Evolutionary conservation across 1,284 basidiomycete species (phyloP), one percentile per base, ranked within the genome.

Genomic region (Fomitopsis schrenkii): DNA sequence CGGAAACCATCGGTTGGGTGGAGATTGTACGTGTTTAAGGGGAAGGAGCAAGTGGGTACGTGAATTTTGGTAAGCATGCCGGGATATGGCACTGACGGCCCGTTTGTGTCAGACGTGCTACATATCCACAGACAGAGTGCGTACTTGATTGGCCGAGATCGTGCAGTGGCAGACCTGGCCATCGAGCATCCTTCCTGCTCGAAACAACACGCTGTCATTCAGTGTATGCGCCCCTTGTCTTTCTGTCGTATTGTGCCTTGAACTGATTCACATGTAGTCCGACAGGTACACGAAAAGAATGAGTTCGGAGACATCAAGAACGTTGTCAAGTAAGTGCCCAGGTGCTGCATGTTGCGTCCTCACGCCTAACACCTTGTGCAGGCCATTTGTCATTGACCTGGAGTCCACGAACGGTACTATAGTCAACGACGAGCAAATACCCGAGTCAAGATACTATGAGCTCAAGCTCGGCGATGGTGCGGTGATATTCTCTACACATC

Each of bases 1-100:
- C 81, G 96, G 65, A 97, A 96, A 71, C 97, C 97, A 4, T 77
- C 83, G 2, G 76, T 91, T 42, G 91, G 91, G 26, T 99, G 97
- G 97, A 82, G 97, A 70, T 71, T 99, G 64, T 99, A 98, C 73
- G 95, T 98, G 44, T 99, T 98, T 83, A 98, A 98, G 75, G 95
- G 93, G 26, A 85, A 84, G 58, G 94, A 97, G 67, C 93, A 98
- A 81, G 81, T 91, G 58, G 95, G 96, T 96, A 72, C 76, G 91
- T 26, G 17, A 28, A 26, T 36, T 30, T 58, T 33, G 5, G 22
- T 26, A 3, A 14, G 22, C 2, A 50, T 8, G 17, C 63, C 9
- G 45, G 1, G 14, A 36, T 30, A 3, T 17, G 14, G 53, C 41
- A 35, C 45, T 62, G 53, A 68, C 62, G 57, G 42, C 5, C 30